These are phyloP conservation scores for Xylariomycetidae sp. DNA, from an alignment of 2,329 filamentous ascomycete genomes.

Conservation along the genomic window DNA sequence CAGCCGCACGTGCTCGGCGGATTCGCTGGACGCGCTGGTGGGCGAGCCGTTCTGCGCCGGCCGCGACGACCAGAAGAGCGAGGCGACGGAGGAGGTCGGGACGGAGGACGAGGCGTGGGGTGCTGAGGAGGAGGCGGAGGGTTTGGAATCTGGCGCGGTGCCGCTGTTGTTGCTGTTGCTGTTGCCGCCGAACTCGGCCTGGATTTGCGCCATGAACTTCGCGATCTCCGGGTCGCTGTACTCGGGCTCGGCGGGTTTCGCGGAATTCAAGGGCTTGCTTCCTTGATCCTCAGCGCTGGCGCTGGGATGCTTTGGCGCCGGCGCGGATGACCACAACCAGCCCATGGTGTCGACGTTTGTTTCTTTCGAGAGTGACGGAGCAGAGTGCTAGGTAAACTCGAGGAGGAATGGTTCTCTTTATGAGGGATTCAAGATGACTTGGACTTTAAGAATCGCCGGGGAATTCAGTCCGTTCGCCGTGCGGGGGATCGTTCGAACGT, in stretches of 20 bases:
- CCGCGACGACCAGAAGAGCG: too few species aligned
- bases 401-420: too few species aligned
- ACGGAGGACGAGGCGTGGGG: slow-evolving; percentile 21
- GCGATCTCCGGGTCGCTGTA: slow-evolving; percentile 45
- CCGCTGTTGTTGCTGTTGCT: slow-evolving; percentile 2
- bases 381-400: too few species aligned
- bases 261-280: slow-evolving; percentile 13
- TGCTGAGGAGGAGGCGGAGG: slow-evolving; percentile 17
- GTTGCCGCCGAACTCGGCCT: slow-evolving; percentile 19
- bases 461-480: too few species aligned
- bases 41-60: too few species aligned
- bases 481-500: too few species aligned
- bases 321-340: slow-evolving; percentile 51
- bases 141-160: slow-evolving; percentile 7
- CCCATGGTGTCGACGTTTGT: slow-evolving; percentile 52
- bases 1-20: too few species aligned
- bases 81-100: slow-evolving; percentile 5
- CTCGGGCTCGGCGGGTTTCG: slow-evolving; percentile 12
- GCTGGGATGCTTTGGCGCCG: slow-evolving; percentile 18
- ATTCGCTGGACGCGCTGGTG: too few species aligned
- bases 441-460: too few species aligned
- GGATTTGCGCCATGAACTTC: slow-evolving; percentile 41
- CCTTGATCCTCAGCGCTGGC: slow-evolving; percentile 12
- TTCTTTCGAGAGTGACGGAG: too few species aligned
- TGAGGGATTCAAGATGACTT: too few species aligned